Conservation (phyloP, 2,329 filamentous ascomycete genomes). For the Immersiporthe knoxdaviesiana region DNA sequence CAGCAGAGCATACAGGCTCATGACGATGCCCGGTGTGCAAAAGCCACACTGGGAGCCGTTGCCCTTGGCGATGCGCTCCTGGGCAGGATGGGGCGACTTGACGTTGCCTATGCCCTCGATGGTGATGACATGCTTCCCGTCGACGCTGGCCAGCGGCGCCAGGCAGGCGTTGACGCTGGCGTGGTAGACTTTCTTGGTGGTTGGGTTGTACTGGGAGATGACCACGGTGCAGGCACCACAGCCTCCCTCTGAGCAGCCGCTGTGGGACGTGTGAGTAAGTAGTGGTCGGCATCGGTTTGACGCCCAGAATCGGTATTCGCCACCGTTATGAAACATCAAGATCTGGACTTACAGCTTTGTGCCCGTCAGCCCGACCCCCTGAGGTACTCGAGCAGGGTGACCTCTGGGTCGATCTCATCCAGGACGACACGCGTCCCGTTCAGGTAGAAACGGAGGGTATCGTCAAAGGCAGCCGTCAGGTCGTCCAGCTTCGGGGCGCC, state of each 20-base stretch:
- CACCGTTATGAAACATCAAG: too few relatives aligned
- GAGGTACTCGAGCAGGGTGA: conserved; percentile 90
- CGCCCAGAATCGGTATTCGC: background rate
- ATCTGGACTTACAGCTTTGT: conserved; percentile 72
- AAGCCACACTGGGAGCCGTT: conserved; percentile 95
- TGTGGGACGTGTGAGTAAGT: conserved; percentile 36
- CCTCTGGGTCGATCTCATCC: conserved; percentile 86
- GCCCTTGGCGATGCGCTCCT: conserved; percentile 87
- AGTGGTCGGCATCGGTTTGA: background rate
- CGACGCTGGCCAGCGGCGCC: conserved; percentile 87
- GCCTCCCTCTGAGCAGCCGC: conserved; percentile 91
- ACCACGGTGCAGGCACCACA: conserved; percentile 97
- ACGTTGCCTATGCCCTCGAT: conserved; percentile 93
- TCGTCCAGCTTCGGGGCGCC: conserved; percentile 45
- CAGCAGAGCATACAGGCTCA: conserved; percentile 92
- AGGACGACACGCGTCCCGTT: conserved; percentile 90
- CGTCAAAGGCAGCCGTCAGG: conserved; percentile 78
- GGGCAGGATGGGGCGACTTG: conserved; percentile 82
- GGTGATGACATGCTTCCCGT: conserved; percentile 98
- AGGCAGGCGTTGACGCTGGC: conserved; percentile 96
- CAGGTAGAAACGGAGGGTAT: conserved; percentile 88
- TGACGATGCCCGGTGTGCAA: conserved; percentile 96
- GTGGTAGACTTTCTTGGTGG: conserved; percentile 91
- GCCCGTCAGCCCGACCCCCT: conserved; percentile 91
- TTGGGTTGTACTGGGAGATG: conserved; percentile 90